Evolutionary conservation across 73 alveolate genomes (phyloP).

Genomic region (Stentor roeselii): DNA sequence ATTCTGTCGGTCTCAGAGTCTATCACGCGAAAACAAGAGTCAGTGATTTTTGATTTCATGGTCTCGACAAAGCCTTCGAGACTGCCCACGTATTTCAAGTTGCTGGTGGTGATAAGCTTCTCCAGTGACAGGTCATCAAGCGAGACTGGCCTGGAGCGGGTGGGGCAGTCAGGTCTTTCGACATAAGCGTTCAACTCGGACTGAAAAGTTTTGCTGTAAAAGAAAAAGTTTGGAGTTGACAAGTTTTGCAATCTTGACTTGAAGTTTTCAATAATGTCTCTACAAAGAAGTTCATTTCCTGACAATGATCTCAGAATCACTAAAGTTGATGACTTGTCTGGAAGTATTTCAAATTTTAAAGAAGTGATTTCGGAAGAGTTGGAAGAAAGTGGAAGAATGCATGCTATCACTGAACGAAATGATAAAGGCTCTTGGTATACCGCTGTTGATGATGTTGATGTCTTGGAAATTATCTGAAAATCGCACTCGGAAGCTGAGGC

Average conservation of each 20-base stretch:
- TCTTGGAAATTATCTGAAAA: neutral
- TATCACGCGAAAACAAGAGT: no score
- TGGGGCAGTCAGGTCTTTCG: no score
- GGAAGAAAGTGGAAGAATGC: neutral
- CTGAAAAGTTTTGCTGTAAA: neutral
- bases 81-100: neutral
- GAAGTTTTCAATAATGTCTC: neutral
- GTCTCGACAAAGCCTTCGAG: neutral
- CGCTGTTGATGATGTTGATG: neutral
- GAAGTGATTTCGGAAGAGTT: neutral
- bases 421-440: neutral
- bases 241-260: neutral
- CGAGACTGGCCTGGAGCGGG: neutral
- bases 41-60: neutral
- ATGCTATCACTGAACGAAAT: neutral
- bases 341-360: neutral
- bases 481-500: neutral
- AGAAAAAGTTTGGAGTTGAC: neutral
- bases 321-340: neutral
- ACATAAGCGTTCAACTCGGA: neutral
- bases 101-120: neutral
- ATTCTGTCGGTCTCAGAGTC: neutral
- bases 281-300: neutral
- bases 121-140: neutral
- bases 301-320: neutral